A percentile compares a stretch with the other conserved stretches of the same genome.
Conservation (phyloP, 805 yeast genomes). For the Komagataella kurtzmanii region DNA sequence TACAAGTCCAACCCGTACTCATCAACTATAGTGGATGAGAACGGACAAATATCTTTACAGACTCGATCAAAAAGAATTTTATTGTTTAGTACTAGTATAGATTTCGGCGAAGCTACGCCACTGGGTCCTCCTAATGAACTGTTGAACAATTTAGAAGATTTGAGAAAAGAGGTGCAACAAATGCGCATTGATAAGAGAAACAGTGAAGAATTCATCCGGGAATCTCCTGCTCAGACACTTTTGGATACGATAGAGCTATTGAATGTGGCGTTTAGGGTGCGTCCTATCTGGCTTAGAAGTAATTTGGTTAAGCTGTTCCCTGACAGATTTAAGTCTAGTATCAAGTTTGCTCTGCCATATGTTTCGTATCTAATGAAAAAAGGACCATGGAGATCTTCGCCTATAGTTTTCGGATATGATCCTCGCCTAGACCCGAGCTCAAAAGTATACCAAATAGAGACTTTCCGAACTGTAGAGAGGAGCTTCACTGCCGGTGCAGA, state of each 20-base stretch:
- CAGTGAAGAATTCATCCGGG: constrained; percentile 10
- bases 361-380: constrained; percentile 69
- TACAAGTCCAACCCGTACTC: constrained; percentile 59
- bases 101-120: constrained; percentile 37
- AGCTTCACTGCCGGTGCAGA: background rate
- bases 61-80: constrained; percentile 30
- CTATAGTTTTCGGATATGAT: constrained; percentile 65
- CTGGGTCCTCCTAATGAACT: constrained; percentile 34
- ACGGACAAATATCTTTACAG: constrained; percentile 38
- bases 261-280: constrained; percentile 38
- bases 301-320: constrained; percentile 51
- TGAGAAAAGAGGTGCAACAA: constrained; percentile 13
- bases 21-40: constrained; percentile 32
- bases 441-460: constrained; percentile 72
- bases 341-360: constrained; percentile 74
- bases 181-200: constrained; percentile 15
- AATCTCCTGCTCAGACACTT: constrained; percentile 19
- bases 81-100: constrained; percentile 38
- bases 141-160: constrained; percentile 25
- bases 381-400: constrained; percentile 94
- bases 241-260: constrained; percentile 30
- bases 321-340: constrained; percentile 22
- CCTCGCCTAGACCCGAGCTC: constrained; percentile 44
- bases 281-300: constrained; percentile 81
- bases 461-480: constrained; percentile 35